These are phyloP conservation scores for Blastobotrys peoriensis DNA, from an alignment of 805 yeast species.

Conservation along the genomic window DNA sequence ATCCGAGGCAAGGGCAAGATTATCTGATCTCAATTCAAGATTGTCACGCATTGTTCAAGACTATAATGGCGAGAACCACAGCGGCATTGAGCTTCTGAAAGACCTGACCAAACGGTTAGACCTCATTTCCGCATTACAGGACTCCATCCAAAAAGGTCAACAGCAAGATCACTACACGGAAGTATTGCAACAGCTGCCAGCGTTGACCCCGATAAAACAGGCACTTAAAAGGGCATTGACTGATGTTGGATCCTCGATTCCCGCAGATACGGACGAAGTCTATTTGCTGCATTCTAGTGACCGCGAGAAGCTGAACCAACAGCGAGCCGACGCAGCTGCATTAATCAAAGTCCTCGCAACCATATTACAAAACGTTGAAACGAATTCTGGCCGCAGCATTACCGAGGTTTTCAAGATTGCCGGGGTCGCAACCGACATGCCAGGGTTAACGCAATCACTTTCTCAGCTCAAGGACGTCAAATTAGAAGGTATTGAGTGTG, in stretches of 20 bases:
- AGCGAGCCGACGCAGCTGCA: background rate
- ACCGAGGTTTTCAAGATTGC: background rate
- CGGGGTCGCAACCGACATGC: background rate
- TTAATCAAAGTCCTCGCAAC: background rate
- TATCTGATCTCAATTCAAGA: background rate
- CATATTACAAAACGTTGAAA: background rate
- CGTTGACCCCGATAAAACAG: background rate
- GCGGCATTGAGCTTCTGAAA: background rate
- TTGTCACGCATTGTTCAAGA: background rate
- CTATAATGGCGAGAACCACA: background rate
- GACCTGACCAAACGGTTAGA: background rate
- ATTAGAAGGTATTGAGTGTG: slow-evolving; percentile 2
- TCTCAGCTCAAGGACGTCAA: slow-evolving; percentile 2
- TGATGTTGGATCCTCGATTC: background rate
- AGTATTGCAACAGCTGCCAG: background rate
- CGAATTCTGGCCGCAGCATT: too few species aligned
- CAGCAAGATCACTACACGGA: background rate
- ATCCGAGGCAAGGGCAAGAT: background rate
- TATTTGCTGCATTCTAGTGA: background rate
- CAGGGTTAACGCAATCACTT: background rate
- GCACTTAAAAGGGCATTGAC: background rate
- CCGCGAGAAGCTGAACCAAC: background rate
- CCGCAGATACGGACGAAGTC: background rate
- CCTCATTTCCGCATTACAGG: background rate
- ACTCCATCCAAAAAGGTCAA: background rate